phyloP scores from a whole-genome alignment of 2,329 filamentous ascomycete species.

The Apiospora hydei region DNA sequence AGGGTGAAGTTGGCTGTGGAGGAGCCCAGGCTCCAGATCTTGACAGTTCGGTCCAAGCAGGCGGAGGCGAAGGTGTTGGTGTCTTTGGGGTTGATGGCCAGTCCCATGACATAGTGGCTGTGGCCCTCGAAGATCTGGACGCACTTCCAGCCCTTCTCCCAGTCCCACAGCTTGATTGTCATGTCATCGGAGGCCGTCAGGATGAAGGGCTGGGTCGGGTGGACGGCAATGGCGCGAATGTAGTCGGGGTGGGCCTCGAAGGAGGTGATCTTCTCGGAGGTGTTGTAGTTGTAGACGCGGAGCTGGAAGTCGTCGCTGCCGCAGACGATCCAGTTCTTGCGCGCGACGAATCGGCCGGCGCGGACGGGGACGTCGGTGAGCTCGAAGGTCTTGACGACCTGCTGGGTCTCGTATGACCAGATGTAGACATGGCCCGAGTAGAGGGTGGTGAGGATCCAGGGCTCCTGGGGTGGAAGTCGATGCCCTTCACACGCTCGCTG shows the following conservation, averaged over 20 bases:
- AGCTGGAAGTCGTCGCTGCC: conserved; percentile 90
- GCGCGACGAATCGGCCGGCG: conserved; percentile 92
- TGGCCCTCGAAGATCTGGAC: conserved; percentile 97
- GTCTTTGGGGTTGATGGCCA: conserved; percentile 97
- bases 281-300: conserved; percentile 99
- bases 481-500: conserved; percentile 93
- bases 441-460: conserved; percentile 94
- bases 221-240: conserved; percentile 94
- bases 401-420: conserved; percentile 97
- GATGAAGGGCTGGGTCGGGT: conserved; percentile 94
- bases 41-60: conserved; percentile 94
- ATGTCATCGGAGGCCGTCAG: conserved; percentile 97
- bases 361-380: conserved; percentile 97
- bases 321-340: conserved; percentile 99
- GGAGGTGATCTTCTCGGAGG: conserved; percentile 95
- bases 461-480: conserved; percentile 96
- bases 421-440: conserved; percentile 99
- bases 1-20: conserved; percentile 95
- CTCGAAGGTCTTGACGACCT: conserved; percentile 98
- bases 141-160: conserved; percentile 98
- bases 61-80: conserved; percentile 92
- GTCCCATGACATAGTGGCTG: conserved; percentile 94
- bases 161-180: conserved; percentile 99
- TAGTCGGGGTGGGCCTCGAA: conserved; percentile 99
- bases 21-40: conserved; percentile 96